Evolutionary conservation across 176 grass and related monocot genomes (phyloP).

Genomic region (Microstegium vimineum): DNA sequence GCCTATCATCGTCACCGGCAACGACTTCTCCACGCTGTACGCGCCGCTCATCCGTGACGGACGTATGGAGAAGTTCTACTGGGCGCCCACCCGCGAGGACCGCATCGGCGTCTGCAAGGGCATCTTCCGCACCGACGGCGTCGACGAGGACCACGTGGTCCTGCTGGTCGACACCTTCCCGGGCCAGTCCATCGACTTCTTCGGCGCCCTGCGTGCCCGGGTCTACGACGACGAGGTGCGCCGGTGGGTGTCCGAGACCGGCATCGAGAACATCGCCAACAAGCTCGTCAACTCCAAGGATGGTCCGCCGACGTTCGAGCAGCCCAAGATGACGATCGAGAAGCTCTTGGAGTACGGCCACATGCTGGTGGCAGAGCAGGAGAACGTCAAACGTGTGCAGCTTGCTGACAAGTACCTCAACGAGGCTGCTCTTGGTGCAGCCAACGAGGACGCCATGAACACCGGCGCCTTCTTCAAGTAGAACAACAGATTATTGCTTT

Average conservation of each 20-base stretch:
- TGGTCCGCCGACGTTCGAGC: constrained; percentile 57
- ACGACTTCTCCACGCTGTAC: constrained; percentile 95
- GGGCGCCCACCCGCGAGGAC: constrained; percentile 92
- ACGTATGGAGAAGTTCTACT: constrained; percentile 99
- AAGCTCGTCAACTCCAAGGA: constrained; percentile 76
- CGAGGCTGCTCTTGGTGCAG: constrained; percentile 75
- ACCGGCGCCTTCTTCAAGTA: constrained; percentile 1
- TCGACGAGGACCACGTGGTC: constrained; percentile 27
- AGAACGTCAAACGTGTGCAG: constrained; percentile 88
- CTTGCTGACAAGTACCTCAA: constrained; percentile 76
- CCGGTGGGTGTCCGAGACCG: constrained; percentile 42
- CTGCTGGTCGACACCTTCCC: constrained; percentile 77
- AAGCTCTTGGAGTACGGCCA: constrained; percentile 73
- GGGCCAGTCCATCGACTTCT: constrained; percentile 95
- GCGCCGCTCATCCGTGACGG: constrained; percentile 93
- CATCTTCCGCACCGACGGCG: constrained; percentile 63
- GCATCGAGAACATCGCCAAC: constrained; percentile 55
- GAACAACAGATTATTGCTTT: background rate
- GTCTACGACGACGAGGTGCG: constrained; percentile 91
- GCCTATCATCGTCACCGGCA: constrained; percentile 90
- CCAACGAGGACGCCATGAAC: constrained; percentile 45
- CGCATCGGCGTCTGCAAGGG: constrained; percentile 61
- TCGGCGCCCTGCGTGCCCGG: constrained; percentile 73
- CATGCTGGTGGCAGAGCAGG: constrained; percentile 76
- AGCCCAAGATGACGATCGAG: constrained; percentile 67